Conservation (phyloP, 2,329 filamentous ascomycete genomes). For the Teratosphaeria gauchensis region DNA sequence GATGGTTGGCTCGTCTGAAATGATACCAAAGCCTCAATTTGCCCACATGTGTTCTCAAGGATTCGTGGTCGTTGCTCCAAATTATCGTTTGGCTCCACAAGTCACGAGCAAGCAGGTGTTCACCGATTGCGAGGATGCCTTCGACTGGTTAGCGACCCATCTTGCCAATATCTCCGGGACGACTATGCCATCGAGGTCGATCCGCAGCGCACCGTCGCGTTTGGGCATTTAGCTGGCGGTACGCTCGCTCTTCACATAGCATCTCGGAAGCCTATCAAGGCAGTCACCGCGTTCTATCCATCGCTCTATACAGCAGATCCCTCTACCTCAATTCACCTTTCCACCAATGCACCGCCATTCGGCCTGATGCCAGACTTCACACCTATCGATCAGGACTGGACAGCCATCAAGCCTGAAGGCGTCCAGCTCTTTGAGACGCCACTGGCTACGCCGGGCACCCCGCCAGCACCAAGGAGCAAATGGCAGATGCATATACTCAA, state of each 20-base stretch:
- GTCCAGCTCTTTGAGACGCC: slow-evolving; percentile 8
- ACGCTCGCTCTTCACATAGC: slow-evolving; percentile 38
- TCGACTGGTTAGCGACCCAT: no score
- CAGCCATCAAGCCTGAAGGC: slow-evolving; percentile 1
- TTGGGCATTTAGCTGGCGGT: slow-evolving; percentile 31
- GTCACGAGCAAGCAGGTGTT: no score
- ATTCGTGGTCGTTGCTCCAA: no score
- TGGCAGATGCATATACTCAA: slow-evolving; percentile 13
- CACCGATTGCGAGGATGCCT: no score
- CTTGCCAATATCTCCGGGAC: no score
- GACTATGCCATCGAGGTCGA: slow-evolving; percentile 14
- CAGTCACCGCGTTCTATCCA: slow-evolving; percentile 13
- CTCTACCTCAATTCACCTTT: no score
- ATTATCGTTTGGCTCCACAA: no score
- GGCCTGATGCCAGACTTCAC: slow-evolving; percentile 8
- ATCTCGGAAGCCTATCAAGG: slow-evolving; percentile 7
- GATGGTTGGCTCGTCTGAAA: no score
- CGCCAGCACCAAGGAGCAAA: slow-evolving; percentile 9
- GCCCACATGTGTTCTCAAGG: no score
- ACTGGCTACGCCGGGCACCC: slow-evolving; percentile 5
- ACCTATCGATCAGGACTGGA: slow-evolving; percentile 10
- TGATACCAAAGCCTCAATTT: no score
- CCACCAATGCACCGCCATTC: slow-evolving; percentile 8
- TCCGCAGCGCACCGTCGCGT: slow-evolving; percentile 24
- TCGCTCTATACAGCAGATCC: slow-evolving; percentile 4